Percentiles rank a stretch among this genome's conserved stretches.
These are phyloP conservation scores for Polychaeton citri DNA, from an alignment of 2,329 filamentous ascomycete genomes.

Conservation along the genomic window DNA sequence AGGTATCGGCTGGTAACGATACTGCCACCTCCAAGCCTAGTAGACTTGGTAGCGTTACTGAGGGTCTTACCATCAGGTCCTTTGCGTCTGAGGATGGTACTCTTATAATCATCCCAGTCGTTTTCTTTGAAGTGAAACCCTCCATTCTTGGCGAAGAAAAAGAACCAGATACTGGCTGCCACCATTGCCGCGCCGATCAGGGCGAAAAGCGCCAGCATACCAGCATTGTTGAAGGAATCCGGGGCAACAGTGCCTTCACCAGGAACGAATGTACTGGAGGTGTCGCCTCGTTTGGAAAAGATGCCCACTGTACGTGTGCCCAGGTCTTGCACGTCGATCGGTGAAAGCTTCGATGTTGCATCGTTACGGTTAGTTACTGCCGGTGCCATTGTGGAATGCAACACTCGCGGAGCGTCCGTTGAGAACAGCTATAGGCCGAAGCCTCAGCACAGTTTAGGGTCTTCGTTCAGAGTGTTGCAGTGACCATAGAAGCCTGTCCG, in stretches of 20 bases:
- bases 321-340: conserved; percentile 6
- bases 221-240: conserved; percentile 34
- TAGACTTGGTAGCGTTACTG: conserved; percentile 68
- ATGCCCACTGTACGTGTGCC: conserved; percentile 2
- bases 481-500: no score
- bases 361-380: conserved; percentile 9
- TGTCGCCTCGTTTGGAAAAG: neutral
- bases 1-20: conserved; percentile 51
- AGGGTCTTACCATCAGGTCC: conserved; percentile 81
- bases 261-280: conserved; percentile 9
- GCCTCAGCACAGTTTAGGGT: conserved; percentile 9
- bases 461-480: neutral
- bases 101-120: conserved; percentile 98
- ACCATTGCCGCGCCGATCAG: conserved; percentile 69
- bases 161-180: conserved; percentile 78
- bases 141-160: conserved; percentile 95
- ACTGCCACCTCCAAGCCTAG: conserved; percentile 75
- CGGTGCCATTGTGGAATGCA: conserved; percentile 16
- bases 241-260: conserved; percentile 24
- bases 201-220: conserved; percentile 75
- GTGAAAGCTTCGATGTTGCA: conserved; percentile 4
- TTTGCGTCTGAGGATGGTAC: conserved; percentile 76
- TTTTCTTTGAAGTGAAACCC: conserved; percentile 74
- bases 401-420: no score
- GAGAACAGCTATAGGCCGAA: conserved; percentile 19